Percentiles rank a stretch among this genome's conserved stretches.
Evolutionary conservation across 176 grass and related monocot species (phyloP).

Genomic region (Puya raimondii): DNA sequence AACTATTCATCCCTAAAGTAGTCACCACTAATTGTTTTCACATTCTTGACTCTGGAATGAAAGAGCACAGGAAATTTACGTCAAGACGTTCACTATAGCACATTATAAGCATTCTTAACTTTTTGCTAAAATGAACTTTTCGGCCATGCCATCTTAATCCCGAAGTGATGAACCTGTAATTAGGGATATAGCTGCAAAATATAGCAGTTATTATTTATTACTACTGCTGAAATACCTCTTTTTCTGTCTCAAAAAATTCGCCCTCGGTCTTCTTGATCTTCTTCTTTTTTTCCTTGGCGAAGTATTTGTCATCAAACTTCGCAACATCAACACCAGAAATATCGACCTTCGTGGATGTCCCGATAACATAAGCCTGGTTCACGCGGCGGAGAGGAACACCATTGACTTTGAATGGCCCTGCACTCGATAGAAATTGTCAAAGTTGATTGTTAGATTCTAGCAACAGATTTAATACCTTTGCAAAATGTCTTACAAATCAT

Average conservation of each 20-base stretch:
- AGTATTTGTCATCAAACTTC: slow-evolving; percentile 88
- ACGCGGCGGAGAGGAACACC: slow-evolving; percentile 80
- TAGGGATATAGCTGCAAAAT: too few relatives aligned
- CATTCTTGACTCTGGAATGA: too few relatives aligned
- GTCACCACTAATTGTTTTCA: too few relatives aligned
- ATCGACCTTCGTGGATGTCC: slow-evolving; percentile 81
- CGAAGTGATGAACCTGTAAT: too few relatives aligned
- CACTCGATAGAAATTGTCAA: neutral
- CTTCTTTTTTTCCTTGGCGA: slow-evolving; percentile 66
- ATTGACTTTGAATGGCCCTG: slow-evolving; percentile 95
- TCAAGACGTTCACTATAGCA: too few relatives aligned
- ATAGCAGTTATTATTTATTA: neutral
- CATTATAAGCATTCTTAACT: too few relatives aligned
- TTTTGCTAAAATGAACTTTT: too few relatives aligned
- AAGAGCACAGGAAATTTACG: too few relatives aligned
- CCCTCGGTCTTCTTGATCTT: slow-evolving; percentile 67
- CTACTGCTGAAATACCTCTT: slow-evolving; percentile 35
- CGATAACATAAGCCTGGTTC: slow-evolving; percentile 73
- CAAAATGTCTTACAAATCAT: neutral
- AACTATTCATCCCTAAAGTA: too few relatives aligned
- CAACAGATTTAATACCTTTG: neutral
- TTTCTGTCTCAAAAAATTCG: slow-evolving; percentile 75
- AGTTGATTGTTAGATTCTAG: too few relatives aligned
- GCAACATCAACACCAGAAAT: slow-evolving; percentile 51
- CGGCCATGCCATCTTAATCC: too few relatives aligned